These are phyloP conservation scores for Podila verticillata DNA, from an alignment of 192 early-diverging fungal genomes.

Conservation along the genomic window DNA sequence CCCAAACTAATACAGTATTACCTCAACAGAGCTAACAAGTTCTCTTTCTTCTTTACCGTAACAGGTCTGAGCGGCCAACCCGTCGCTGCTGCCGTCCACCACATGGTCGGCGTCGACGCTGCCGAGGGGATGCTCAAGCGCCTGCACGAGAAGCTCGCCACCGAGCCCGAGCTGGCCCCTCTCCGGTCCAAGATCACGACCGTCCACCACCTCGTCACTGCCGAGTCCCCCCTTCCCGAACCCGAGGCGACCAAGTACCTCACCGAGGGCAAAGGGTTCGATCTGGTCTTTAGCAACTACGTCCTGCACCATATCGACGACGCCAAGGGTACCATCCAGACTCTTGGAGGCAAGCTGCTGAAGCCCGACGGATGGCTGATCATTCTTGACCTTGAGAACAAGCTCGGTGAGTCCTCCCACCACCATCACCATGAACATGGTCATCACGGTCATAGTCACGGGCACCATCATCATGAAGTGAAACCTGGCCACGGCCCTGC, in stretches of 20 bases:
- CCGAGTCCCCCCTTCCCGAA: conserved; percentile 19
- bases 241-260: conserved; percentile 13
- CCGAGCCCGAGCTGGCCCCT: conserved; percentile 13
- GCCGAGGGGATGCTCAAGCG: conserved; percentile 23
- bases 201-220: conserved; percentile 27
- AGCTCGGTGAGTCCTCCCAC: not conserved
- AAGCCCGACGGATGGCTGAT: conserved; percentile 35
- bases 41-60: not conserved
- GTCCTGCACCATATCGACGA: conserved; percentile 49
- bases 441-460: conserved; percentile 10
- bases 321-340: conserved; percentile 7
- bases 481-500: too few relatives aligned
- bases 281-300: conserved; percentile 21
- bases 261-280: conserved; percentile 8
- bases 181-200: conserved; percentile 24
- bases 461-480: too few relatives aligned
- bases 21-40: not conserved
- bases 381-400: conserved; percentile 11
- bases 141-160: conserved; percentile 20
- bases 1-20: not conserved
- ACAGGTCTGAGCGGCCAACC: conserved; percentile 17
- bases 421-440: conserved; percentile 8
- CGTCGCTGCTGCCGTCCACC: conserved; percentile 14
- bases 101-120: conserved; percentile 33
- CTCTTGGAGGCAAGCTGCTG: conserved; percentile 15